Evolutionary conservation across 495 filamentous ascomycete species (phyloP).

Genomic region (Parathielavia hyrcaniae): DNA sequence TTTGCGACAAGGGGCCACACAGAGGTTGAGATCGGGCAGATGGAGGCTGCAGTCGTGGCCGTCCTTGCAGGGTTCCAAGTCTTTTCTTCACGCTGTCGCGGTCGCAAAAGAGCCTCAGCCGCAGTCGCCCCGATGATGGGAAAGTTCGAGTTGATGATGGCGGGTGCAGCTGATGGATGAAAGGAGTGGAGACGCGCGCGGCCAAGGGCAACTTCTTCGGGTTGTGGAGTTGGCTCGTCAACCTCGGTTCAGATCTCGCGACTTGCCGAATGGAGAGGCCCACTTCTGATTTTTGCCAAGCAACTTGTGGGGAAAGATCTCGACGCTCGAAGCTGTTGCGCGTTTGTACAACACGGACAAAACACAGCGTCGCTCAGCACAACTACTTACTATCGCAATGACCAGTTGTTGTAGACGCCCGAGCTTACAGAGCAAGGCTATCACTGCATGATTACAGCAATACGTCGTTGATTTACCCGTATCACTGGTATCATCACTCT

Average conservation of each 20-base stretch:
- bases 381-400: too few species aligned
- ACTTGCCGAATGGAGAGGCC: conserved; percentile 16
- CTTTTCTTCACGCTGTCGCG: neutral
- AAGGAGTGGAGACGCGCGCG: conserved; percentile 4
- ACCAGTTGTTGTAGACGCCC: too few species aligned
- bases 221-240: conserved; percentile 18
- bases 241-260: conserved; percentile 21
- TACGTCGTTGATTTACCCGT: too few species aligned
- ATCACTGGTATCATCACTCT: too few species aligned
- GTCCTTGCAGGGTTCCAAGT: neutral
- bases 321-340: too few species aligned
- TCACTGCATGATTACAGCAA: too few species aligned
- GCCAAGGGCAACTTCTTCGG: conserved; percentile 1
- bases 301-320: too few species aligned
- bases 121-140: conserved; percentile 6
- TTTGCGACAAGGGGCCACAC: neutral
- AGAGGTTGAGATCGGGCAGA: neutral
- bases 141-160: conserved; percentile 7
- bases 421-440: too few species aligned
- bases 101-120: neutral
- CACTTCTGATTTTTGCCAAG: too few species aligned
- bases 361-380: too few species aligned
- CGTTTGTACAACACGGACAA: too few species aligned
- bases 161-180: neutral
- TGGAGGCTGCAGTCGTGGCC: too few species aligned